Base-by-base conservation (phyloP, 2,329 filamentous ascomycete genomes). In the Amphichorda felina region DNA sequence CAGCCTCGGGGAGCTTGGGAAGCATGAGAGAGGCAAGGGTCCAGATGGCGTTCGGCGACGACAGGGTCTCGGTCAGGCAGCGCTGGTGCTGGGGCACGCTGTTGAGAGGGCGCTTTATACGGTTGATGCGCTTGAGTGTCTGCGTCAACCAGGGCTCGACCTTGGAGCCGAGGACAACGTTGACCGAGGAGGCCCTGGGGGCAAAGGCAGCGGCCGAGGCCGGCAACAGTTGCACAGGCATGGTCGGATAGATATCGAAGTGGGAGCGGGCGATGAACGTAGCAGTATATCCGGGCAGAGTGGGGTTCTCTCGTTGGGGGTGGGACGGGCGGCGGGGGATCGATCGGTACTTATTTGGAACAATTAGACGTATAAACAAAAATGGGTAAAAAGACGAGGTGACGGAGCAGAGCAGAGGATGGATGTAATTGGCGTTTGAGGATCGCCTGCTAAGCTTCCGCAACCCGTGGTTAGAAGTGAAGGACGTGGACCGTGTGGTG, bases 191-290 rank as follows among this genome's bases (percentile, higher is more conserved):
- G 40, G 75, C 73, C 53, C 91, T 77, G 49, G 89, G 89, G 50
- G 89, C 89, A 68, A 96, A 98, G 53, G 91, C 89, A 43, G 88
- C 87, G 47, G 91, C 91, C 51, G 91, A 96, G 43, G 89, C 89
- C 49, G 91, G 91, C 50, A 98, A 70, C 58, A 98, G 71, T 70
- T 91, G 82, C 53, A 87, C 82, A 57, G 87, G 87, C 91, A 96
- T 96, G 56, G 56, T 22, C 28, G 28, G 28, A 14, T 6, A 29
- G n/a, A 13, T 29, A 29, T 29, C n/a, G n/a, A n/a, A n/a, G n/a
- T n/a, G n/a, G n/a, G n/a, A n/a, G n/a, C n/a, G n/a, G n/a, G n/a
- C n/a, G n/a, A n/a, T n/a, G n/a, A n/a, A n/a, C n/a, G n/a, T n/a
- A n/a, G n/a, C n/a, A n/a, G n/a, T 29, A 17, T 18, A 14, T 37